Percentiles rank a stretch among this genome's conserved stretches.
These are phyloP conservation scores for Euclidium syriacum DNA, from an alignment of 345 rosid genomes.

Conservation along the genomic window DNA sequence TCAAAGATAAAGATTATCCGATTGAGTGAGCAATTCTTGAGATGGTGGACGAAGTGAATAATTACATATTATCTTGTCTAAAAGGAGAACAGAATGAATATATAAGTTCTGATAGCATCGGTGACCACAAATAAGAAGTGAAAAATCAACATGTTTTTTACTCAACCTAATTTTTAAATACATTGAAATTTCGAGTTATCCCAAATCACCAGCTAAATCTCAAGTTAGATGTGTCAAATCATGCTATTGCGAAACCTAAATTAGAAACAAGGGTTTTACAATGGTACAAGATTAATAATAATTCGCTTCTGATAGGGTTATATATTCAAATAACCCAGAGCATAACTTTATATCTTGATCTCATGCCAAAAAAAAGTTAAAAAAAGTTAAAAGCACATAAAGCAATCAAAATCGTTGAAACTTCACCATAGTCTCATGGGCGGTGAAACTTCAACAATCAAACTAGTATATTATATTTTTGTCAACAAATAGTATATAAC, in stretches of 20 bases:
- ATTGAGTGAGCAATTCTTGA: not conserved
- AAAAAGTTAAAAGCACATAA: too few relatives aligned
- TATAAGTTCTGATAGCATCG: not conserved
- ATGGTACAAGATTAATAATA: not conserved
- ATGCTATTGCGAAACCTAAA: not conserved
- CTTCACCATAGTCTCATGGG: too few relatives aligned
- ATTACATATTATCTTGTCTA: not conserved
- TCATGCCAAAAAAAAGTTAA: too few relatives aligned
- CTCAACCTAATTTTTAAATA: not conserved
- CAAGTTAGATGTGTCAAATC: not conserved
- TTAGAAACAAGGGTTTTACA: not conserved
- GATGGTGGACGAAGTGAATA: not conserved
- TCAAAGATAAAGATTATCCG: not conserved
- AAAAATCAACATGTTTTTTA: not conserved
- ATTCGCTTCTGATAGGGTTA: not conserved
- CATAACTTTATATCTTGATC: too few relatives aligned
- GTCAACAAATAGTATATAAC: too few relatives aligned
- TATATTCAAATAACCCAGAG: too few relatives aligned
- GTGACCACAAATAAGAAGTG: conserved; percentile 3
- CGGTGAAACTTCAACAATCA: too few relatives aligned
- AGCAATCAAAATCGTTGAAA: too few relatives aligned
- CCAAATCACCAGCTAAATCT: not conserved
- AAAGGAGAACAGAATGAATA: not conserved
- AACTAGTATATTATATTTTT: too few relatives aligned
- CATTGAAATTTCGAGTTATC: not conserved